Base-by-base conservation (phyloP, 768 basidiomycete genomes). In the Coprinellus micaceus region DNA sequence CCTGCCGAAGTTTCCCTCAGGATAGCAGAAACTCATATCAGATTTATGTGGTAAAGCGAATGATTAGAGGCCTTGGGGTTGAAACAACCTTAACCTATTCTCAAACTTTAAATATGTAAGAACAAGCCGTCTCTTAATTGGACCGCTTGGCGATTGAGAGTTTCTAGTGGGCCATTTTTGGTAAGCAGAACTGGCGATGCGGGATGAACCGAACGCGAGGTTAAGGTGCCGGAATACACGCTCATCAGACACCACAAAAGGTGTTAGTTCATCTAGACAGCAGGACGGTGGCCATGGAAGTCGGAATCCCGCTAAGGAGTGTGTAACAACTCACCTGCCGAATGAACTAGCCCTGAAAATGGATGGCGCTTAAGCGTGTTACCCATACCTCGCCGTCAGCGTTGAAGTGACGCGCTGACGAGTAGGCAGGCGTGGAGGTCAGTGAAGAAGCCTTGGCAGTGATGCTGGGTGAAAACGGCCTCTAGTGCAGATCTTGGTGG, bases 301-400 rank as follows among this genome's bases (percentile, higher is more conserved):
- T 86, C 82, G 80, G 82, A 86, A 86, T 74, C 85, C n/a, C 82
- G 82, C 85, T 86, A 86, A 86, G 85, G 84, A 86, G 83, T 86
- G 84, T 86, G 84, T 85, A 85, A 86, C 84, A 86, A 87, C 85
- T 88, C 84, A 88, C 85, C 86, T 86, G 86, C 86, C 83, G 84
- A 89, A 89, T 85, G 82, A 86, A 87, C 85, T 87, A 85, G 85
- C 86, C 86, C 84, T 87, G 83, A 88, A 88, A 88, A 88, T 87
- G 85, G 86, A 88, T 88, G 86, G 86, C 85, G 85, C 86, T 88
- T 80, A 86, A 87, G 84, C 80, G 82, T 85, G 80, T 81, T 83
- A 86, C 86, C 86, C 83, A 88, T 82, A 88, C 86, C 82, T 84
- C 83, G 76, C 86, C 83, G 80, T 85, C 79, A 79, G 81, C 74